Evolutionary conservation across 495 filamentous ascomycete species (phyloP).

Genomic region (Choiromyces venosus): DNA sequence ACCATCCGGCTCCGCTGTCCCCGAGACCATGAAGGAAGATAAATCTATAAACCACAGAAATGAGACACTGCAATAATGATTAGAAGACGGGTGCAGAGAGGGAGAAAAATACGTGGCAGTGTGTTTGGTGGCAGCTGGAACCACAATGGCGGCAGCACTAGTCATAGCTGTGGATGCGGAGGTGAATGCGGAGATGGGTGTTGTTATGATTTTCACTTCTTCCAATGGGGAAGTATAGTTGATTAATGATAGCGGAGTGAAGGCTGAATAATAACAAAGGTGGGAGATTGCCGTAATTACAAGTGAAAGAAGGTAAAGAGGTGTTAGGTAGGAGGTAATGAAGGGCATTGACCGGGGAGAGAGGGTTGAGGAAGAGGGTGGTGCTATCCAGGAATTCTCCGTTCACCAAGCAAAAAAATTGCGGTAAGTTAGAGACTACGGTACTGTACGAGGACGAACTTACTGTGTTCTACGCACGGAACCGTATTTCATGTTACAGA

Average conservation of each 20-base stretch:
- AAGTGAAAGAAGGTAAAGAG: background rate
- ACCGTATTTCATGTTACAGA: background rate
- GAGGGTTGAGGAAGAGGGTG: background rate
- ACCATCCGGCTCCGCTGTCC: slow-evolving; percentile 74
- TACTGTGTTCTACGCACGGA: background rate
- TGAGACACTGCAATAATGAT: slow-evolving; percentile 14
- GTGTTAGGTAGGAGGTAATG: background rate
- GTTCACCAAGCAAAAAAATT: background rate
- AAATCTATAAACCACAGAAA: slow-evolving; percentile 46
- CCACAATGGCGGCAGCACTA: slow-evolving; percentile 57
- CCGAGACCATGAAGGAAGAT: slow-evolving; percentile 92
- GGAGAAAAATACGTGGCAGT: slow-evolving; percentile 60
- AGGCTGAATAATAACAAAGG: background rate
- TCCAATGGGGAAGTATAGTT: background rate
- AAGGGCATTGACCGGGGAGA: background rate
- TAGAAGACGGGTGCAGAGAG: background rate
- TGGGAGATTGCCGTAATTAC: background rate
- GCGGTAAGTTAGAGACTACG: background rate
- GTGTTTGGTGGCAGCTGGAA: slow-evolving; percentile 82
- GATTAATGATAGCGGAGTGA: background rate
- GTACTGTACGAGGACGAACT: background rate
- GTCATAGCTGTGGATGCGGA: slow-evolving; percentile 28
- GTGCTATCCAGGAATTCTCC: background rate
- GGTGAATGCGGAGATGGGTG: slow-evolving; percentile 2
- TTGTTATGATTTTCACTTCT: background rate